phyloP scores from a whole-genome alignment of 2,329 filamentous ascomycete species.

The Fusarium napiforme region DNA sequence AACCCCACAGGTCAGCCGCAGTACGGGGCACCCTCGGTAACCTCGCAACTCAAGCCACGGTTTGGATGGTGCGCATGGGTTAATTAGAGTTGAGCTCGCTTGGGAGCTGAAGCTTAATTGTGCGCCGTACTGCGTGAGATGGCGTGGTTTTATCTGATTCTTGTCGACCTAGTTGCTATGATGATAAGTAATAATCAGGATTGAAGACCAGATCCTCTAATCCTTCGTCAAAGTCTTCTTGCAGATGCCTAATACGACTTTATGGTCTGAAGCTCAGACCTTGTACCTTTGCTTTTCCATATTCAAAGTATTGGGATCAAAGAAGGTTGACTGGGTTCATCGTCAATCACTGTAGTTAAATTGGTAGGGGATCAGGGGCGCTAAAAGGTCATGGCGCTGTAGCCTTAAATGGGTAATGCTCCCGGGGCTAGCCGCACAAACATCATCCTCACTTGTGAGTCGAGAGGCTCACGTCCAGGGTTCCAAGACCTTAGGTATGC shows the following conservation, averaged over 20 bases:
- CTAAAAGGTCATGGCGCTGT: too few species aligned
- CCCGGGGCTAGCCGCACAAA: background rate
- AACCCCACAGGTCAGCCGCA: background rate
- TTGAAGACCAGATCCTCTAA: background rate
- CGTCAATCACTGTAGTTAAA: background rate
- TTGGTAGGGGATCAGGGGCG: background rate
- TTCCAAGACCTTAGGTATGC: too few species aligned
- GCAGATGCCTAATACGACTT: background rate
- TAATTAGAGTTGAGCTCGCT: background rate
- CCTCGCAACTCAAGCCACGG: background rate
- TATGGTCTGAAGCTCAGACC: too few species aligned
- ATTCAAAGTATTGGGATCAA: too few species aligned
- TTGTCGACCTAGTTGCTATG: background rate
- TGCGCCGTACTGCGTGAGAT: background rate
- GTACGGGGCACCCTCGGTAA: background rate
- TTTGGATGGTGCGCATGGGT: background rate
- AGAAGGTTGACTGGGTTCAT: background rate
- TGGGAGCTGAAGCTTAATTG: background rate
- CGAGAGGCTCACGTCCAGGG: too few species aligned
- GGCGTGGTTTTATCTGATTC: background rate
- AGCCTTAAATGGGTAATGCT: background rate
- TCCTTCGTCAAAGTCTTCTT: fast-evolving
- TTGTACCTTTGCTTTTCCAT: background rate
- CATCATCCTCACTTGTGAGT: background rate
- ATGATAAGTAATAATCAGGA: background rate